A percentile compares a stretch with the other conserved stretches of the same genome.
These are phyloP conservation scores for Talaromyces amestolkiae DNA, from an alignment of 2,329 filamentous ascomycete genomes.

Conservation along the genomic window DNA sequence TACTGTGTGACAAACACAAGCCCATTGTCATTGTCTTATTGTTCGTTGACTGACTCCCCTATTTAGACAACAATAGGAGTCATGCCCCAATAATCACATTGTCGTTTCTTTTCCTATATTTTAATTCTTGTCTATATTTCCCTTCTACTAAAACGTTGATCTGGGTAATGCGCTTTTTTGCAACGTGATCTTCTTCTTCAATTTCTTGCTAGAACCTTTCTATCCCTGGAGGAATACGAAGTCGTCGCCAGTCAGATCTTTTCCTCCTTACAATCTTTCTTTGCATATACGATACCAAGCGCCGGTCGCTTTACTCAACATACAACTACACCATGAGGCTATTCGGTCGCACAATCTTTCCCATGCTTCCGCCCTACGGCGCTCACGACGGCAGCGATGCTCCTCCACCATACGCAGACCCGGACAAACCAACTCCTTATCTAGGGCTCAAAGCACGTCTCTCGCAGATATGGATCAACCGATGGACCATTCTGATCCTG, in stretches of 20 bases:
- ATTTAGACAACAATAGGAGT: slow-evolving; percentile 12
- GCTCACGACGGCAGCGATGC: slow-evolving; percentile 48
- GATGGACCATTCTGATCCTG: slow-evolving; percentile 87
- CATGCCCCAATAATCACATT: slow-evolving; percentile 14
- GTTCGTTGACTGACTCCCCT: neutral
- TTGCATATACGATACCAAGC: slow-evolving; percentile 6
- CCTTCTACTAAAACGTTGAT: neutral
- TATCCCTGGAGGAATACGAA: neutral
- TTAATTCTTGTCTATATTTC: neutral
- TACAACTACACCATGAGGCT: slow-evolving; percentile 15
- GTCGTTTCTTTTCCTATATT: neutral
- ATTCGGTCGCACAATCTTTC: slow-evolving; percentile 32
- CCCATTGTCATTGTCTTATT: neutral
- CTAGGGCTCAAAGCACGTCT: slow-evolving; percentile 84
- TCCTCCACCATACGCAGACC: slow-evolving; percentile 57
- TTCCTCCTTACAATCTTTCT: neutral
- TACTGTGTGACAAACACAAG: slow-evolving; percentile 7
- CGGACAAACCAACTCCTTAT: slow-evolving; percentile 79
- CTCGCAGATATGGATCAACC: slow-evolving; percentile 96
- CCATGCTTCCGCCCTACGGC: slow-evolving; percentile 42
- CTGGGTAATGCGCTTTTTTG: slow-evolving; percentile 1
- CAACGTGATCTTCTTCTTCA: neutral
- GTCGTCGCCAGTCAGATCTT: neutral
- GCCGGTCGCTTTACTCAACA: slow-evolving; percentile 14
- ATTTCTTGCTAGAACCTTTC: neutral